A percentile compares a stretch with the other conserved stretches of the same genome.
These are phyloP conservation scores for Fusarium sp. DNA, from an alignment of 2,329 filamentous ascomycete genomes.

Conservation along the genomic window DNA sequence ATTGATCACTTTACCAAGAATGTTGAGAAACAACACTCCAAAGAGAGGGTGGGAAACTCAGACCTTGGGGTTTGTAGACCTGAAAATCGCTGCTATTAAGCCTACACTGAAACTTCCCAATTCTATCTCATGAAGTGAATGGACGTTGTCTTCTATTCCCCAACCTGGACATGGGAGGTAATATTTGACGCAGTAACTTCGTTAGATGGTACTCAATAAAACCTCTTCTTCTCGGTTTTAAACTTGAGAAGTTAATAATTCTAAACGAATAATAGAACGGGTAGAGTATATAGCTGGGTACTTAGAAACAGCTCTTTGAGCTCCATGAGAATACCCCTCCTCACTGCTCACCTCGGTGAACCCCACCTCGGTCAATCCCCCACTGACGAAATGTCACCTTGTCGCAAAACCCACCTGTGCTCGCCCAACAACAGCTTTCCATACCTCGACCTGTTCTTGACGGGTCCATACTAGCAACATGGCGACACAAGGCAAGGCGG, in stretches of 20 bases:
- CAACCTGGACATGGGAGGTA: not conserved
- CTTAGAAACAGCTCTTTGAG: not conserved
- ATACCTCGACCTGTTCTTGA: constrained; percentile 34
- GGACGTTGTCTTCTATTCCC: not conserved
- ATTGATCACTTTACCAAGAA: not conserved
- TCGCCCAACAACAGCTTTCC: constrained; percentile 37
- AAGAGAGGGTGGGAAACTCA: not conserved
- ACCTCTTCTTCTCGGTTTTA: not conserved
- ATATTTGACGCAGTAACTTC: not conserved
- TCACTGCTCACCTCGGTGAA: constrained; percentile 43
- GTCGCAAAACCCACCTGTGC: constrained; percentile 43
- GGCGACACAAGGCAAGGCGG: constrained; percentile 53
- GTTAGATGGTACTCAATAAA: not conserved
- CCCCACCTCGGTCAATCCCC: constrained; percentile 34
- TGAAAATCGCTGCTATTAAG: not conserved
- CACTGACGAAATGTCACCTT: constrained; percentile 46
- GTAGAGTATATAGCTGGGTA: not conserved
- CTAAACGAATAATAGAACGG: not conserved
- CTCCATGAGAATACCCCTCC: constrained; percentile 39
- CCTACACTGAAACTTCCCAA: not conserved
- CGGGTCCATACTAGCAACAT: constrained; percentile 45
- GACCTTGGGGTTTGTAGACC: not conserved
- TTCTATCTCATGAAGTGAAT: not conserved
- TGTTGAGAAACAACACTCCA: not conserved
- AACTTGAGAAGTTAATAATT: not conserved